Base-by-base conservation (phyloP, 805 yeast genomes). In the Barnettozyma vustinii region DNA sequence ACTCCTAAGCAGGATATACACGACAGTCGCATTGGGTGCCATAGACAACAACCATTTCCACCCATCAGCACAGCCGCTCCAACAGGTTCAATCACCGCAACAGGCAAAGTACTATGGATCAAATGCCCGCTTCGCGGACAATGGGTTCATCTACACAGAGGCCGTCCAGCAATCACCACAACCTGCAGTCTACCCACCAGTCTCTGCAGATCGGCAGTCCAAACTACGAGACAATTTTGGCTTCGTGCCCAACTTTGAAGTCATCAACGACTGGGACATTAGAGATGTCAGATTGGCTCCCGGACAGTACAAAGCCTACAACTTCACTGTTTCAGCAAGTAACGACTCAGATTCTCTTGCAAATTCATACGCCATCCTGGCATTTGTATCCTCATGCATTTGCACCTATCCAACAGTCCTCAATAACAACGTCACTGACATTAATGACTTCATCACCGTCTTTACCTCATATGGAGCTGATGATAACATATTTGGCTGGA, bases 271-370 rank as follows among this genome's bases (percentile, higher is more conserved):
- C 23, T 48, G 56, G 52, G 51, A 54, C 5, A 48, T 53, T 1
- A 51, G 50, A 21, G 51, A 49, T 15, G 41, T 58, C 1, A 16
- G 46, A 13, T 23, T 57, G 4, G 40, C 30, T 12, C 61, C 62
- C 1, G 62, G 61, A 1, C 39, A 52, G 16, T 30, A 51, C 10
- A 44, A 49, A 20, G 51, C 52, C 2, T 59, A 42, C 25, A 48
- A 55, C 27, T 59, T 55, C 50, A 49, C 55, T 6, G 54, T 44
- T n/a, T 26, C 56, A 2, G 5, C 36, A 1, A 35, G 9, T 9
- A 39, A 37, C 7, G 39, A 39, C 12, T 12, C 30, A 15, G 32
- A n/a, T 15, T 23, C 45, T 25, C 9, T 26, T n/a, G 15, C 9
- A 4, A 12, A 25, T 18, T 18, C 37, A 15, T 44, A 26, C 19